These are phyloP conservation scores for Phlebiopsis flavidoalba DNA, from an alignment of 768 basidiomycete genomes.

Conservation along the genomic window DNA sequence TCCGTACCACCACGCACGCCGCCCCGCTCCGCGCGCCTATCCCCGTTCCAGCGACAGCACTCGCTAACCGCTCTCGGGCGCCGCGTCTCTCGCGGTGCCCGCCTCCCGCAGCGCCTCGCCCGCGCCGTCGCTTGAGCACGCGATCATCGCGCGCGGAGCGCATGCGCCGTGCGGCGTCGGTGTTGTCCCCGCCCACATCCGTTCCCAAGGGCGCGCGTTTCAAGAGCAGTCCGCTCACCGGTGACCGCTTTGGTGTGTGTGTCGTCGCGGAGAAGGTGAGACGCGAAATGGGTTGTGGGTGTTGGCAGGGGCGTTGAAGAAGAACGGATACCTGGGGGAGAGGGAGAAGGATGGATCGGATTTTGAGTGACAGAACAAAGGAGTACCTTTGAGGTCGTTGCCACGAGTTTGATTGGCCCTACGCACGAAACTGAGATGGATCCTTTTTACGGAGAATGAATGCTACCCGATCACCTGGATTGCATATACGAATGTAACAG, in stretches of 20 bases:
- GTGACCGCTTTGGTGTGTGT: constrained; percentile 35
- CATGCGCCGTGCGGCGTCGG: constrained; percentile 42
- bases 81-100: constrained; percentile 10
- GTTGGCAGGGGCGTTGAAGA: no score
- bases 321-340: not conserved
- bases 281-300: not conserved
- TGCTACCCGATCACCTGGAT: not conserved
- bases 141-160: constrained; percentile 58
- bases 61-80: constrained; percentile 8
- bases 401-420: not conserved
- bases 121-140: constrained; percentile 63
- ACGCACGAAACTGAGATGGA: not conserved
- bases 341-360: not conserved
- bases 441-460: not conserved
- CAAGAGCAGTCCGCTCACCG: constrained; percentile 69
- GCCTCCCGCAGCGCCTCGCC: constrained; percentile 38
- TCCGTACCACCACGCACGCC: not conserved
- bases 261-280: constrained; percentile 49
- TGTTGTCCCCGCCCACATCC: constrained; percentile 13
- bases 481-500: not conserved
- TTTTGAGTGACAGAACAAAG: not conserved
- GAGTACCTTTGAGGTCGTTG: not conserved
- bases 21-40: constrained; percentile 3
- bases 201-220: constrained; percentile 51
- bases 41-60: constrained; percentile 5